phyloP scores from a whole-genome alignment of 2,329 filamentous ascomycete genomes.

The Periconia macrospinosa region DNA sequence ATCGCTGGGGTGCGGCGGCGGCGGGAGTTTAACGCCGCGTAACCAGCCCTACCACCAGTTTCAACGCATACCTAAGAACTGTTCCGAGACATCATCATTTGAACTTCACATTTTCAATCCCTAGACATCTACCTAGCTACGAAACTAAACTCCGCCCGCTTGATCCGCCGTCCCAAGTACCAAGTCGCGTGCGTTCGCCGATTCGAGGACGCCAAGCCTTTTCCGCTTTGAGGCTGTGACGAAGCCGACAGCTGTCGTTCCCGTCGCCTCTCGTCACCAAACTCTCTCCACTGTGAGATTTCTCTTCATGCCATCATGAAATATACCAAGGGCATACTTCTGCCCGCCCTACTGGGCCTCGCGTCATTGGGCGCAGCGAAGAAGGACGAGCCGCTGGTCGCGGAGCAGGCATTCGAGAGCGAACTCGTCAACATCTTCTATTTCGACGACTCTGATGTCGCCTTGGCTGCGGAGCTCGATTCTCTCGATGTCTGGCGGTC shows the following conservation, averaged over 20 bases:
- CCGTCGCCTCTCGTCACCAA: conserved; percentile 9
- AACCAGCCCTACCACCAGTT: neutral
- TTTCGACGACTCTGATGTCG: conserved; percentile 84
- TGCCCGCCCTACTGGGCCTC: conserved; percentile 56
- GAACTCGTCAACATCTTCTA: conserved; percentile 75
- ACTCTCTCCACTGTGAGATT: conserved; percentile 14
- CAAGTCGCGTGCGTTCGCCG: conserved; percentile 22
- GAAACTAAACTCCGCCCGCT: neutral
- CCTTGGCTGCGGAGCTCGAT: conserved; percentile 71
- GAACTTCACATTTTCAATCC: neutral
- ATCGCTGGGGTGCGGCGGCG: neutral
- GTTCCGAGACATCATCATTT: neutral
- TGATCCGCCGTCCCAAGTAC: neutral
- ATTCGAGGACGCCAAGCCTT: conserved; percentile 37
- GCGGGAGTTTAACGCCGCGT: neutral
- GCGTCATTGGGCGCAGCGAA: conserved; percentile 45
- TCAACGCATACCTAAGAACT: neutral
- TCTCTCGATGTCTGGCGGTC: conserved; percentile 74
- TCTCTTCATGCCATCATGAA: conserved; percentile 43
- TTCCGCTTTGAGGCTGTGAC: conserved; percentile 36
- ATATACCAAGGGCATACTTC: conserved; percentile 44
- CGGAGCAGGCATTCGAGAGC: conserved; percentile 66
- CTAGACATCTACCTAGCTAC: neutral
- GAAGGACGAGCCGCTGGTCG: conserved; percentile 68
- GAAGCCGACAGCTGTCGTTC: conserved; percentile 40